Conservation (phyloP, 2,329 filamentous ascomycete species). For the Furcasterigmium furcatum region DNA sequence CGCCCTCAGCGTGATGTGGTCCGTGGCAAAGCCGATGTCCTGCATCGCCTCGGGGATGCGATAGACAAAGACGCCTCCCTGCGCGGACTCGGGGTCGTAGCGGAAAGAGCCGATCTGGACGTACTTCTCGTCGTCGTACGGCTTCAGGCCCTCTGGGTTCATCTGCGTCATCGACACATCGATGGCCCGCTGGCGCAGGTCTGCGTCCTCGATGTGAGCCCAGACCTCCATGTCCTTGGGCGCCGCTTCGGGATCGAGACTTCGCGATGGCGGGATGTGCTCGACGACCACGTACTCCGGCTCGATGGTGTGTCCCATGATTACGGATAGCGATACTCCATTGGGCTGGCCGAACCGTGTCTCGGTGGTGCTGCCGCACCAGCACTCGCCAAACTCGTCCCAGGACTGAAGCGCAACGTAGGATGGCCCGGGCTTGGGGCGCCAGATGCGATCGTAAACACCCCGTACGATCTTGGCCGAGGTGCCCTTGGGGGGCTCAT, state of each 20-base stretch:
- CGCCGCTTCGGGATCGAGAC: slow-evolving; percentile 57
- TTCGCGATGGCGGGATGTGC: slow-evolving; percentile 62
- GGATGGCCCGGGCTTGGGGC: slow-evolving; percentile 27
- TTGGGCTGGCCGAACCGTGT: slow-evolving; percentile 39
- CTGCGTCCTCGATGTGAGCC: slow-evolving; percentile 50
- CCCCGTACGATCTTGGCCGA: neutral
- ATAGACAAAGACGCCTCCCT: slow-evolving; percentile 50
- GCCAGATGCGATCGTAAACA: slow-evolving; percentile 8
- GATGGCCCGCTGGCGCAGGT: slow-evolving; percentile 2
- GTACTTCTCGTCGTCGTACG: slow-evolving; percentile 15
- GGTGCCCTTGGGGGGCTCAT: slow-evolving; percentile 33
- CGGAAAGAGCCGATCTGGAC: slow-evolving; percentile 56
- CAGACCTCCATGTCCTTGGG: slow-evolving; percentile 71
- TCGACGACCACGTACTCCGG: slow-evolving; percentile 71
- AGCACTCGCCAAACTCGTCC: slow-evolving; percentile 82
- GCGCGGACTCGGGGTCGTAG: slow-evolving; percentile 42
- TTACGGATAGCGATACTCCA: slow-evolving; percentile 63
- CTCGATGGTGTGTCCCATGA: slow-evolving; percentile 54
- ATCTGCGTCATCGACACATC: too few relatives aligned
- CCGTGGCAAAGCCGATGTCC: slow-evolving; percentile 43
- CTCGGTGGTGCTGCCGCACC: slow-evolving; percentile 61
- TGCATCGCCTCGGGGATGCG: slow-evolving; percentile 46
- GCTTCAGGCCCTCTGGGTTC: too few relatives aligned
- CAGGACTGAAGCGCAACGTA: slow-evolving; percentile 63
- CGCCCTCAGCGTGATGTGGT: slow-evolving; percentile 51